phyloP scores from a whole-genome alignment of 192 early-diverging fungal genomes.

The Linnemannia schmuckeri region DNA sequence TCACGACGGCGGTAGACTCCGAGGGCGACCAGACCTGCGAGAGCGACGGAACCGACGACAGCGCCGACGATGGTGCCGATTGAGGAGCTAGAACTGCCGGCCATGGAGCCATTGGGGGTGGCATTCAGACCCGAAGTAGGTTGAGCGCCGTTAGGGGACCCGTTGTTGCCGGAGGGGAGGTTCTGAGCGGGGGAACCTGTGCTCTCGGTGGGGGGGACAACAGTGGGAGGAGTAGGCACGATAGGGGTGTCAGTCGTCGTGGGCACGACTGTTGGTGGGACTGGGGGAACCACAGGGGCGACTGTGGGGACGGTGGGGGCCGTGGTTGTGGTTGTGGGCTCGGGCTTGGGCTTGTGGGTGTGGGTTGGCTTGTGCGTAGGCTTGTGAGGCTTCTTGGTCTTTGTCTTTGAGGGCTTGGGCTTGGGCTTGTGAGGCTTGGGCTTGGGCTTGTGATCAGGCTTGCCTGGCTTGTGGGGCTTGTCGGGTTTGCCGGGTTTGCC shows the following conservation, averaged over 20 bases:
- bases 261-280: background rate
- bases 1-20: constrained; percentile 44
- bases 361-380: constrained; percentile 4
- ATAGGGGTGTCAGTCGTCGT: background rate
- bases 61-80: constrained; percentile 23
- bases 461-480: constrained; percentile 14
- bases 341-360: background rate
- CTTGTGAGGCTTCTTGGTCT: background rate
- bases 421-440: background rate
- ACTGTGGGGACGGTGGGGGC: background rate
- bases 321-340: background rate
- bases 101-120: constrained; percentile 3
- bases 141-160: background rate
- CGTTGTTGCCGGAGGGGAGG: constrained; percentile 2
- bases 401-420: background rate
- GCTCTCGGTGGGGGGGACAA: background rate
- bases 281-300: background rate
- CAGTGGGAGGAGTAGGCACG: background rate
- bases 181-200: background rate
- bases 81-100: constrained; percentile 25
- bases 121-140: background rate
- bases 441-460: constrained; percentile 15
- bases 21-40: constrained; percentile 38
- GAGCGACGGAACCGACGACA: constrained; percentile 33
- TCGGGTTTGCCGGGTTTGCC: constrained; percentile 16